Conservation (phyloP, 768 basidiomycete genomes). For the Rhizopogon vinicolor region DNA sequence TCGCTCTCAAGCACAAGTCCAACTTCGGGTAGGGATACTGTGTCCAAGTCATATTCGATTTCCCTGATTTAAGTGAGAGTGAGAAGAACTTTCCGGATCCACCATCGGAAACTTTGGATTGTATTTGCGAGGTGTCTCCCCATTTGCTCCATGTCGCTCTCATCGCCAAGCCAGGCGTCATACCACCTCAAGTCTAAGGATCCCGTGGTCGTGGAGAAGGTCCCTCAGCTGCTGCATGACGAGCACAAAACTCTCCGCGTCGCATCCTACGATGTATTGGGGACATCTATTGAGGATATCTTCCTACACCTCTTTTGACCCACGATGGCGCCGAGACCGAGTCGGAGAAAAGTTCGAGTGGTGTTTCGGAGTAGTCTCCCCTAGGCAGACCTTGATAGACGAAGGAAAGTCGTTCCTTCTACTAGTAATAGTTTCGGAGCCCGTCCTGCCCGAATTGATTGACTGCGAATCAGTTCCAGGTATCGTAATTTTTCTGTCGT, state of each 20-base stretch:
- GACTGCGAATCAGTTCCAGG: too few species aligned
- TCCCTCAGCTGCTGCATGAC: conserved; percentile 50
- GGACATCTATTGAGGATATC: conserved; percentile 78
- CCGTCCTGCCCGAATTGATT: too few species aligned
- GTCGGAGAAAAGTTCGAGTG: conserved; percentile 5
- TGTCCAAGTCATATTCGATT: conserved; percentile 48
- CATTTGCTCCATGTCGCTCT: conserved; percentile 34
- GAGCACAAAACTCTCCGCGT: conserved; percentile 36
- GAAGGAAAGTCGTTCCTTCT: too few species aligned
- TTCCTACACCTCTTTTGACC: conserved; percentile 50
- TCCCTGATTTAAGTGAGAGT: conserved; percentile 19
- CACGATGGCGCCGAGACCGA: conserved; percentile 21
- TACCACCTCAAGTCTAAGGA: conserved; percentile 66
- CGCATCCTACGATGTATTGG: conserved; percentile 58
- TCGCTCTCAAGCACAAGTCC: conserved; percentile 68
- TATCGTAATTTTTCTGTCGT: too few species aligned
- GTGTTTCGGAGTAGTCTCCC: neutral
- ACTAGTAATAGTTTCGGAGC: too few species aligned
- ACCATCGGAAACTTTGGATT: conserved; percentile 31
- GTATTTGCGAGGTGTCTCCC: too few species aligned
- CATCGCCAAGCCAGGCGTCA: conserved; percentile 38
- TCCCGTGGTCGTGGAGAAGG: conserved; percentile 43
- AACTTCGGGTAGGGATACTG: conserved; percentile 70
- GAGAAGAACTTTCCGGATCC: conserved; percentile 14
- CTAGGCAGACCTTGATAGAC: too few species aligned